Conservation (phyloP, 2,329 filamentous ascomycete species). For the Lachnellula hyalina region DNA sequence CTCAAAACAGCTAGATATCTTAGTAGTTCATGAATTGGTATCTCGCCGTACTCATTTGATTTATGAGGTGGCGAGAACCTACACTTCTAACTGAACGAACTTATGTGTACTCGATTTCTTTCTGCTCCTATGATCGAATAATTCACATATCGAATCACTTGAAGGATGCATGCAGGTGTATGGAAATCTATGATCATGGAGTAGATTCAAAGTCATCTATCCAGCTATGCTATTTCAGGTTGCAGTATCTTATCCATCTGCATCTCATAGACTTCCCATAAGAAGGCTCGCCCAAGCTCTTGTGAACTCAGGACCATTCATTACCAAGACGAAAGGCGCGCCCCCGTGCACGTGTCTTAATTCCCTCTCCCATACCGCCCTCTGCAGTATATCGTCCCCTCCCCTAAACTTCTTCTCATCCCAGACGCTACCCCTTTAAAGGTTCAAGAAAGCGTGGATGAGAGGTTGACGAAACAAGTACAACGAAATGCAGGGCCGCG, state of each 20-base stretch:
- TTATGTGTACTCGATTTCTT: too few relatives aligned
- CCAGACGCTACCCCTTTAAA: conserved; percentile 2
- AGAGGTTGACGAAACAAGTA: conserved; percentile 11
- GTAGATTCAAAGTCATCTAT: conserved; percentile 12
- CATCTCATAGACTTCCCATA: conserved; percentile 1
- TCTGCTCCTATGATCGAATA: too few relatives aligned
- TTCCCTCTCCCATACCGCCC: conserved; percentile 4
- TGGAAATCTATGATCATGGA: not conserved
- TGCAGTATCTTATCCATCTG: not conserved
- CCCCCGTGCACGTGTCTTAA: conserved; percentile 10
- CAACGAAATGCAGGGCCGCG: conserved; percentile 26
- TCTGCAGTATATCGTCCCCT: conserved; percentile 11
- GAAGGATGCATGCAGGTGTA: not conserved
- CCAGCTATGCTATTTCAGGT: conserved; percentile 6
- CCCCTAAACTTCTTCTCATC: conserved; percentile 2
- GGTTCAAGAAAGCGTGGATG: conserved; percentile 15
- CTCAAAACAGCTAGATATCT: too few relatives aligned
- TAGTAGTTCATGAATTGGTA: too few relatives aligned
- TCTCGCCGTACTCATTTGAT: too few relatives aligned
- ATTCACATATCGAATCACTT: not conserved
- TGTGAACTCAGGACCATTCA: conserved; percentile 6
- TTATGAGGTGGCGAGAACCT: too few relatives aligned
- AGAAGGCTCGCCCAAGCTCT: conserved; percentile 7
- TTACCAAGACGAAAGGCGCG: conserved; percentile 3
- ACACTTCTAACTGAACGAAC: too few relatives aligned